phyloP scores from a whole-genome alignment of 805 yeast genomes.

The Hanseniaspora thailandica region DNA sequence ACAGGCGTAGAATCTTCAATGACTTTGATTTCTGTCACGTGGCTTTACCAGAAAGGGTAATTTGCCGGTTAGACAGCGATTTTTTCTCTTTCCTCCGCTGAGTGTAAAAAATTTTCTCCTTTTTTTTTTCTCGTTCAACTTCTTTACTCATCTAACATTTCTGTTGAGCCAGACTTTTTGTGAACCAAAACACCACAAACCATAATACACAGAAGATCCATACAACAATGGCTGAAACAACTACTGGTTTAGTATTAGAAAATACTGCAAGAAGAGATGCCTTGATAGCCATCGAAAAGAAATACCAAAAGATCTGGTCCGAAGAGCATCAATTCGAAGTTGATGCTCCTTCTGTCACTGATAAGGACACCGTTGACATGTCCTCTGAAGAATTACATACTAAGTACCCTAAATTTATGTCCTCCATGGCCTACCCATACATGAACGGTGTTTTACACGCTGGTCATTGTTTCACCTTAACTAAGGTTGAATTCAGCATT shows the following conservation, averaged over 20 bases:
- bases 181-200: not conserved
- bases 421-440: conserved; percentile 96
- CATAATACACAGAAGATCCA: not conserved
- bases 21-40: not conserved
- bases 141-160: not conserved
- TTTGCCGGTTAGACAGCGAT: not conserved
- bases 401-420: conserved; percentile 74
- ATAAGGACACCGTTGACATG: conserved; percentile 39
- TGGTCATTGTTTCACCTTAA: conserved; percentile 90
- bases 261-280: conserved; percentile 92
- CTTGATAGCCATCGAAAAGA: conserved; percentile 74
- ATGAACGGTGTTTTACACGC: conserved; percentile 98
- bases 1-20: not conserved
- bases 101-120: not conserved
- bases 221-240: conserved; percentile 18
- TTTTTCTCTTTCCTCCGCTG: not conserved
- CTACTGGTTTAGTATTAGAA: conserved; percentile 30
- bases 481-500: conserved; percentile 82
- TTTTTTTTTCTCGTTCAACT: not conserved
- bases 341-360: conserved; percentile 72
- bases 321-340: conserved; percentile 77
- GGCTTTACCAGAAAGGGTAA: not conserved
- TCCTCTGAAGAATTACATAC: conserved; percentile 58
- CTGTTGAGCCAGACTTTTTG: no score
- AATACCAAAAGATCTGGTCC: conserved; percentile 77